Base-by-base conservation (phyloP, 2,329 filamentous ascomycete species). In the Sclerotinia sclerotiorum region DNA sequence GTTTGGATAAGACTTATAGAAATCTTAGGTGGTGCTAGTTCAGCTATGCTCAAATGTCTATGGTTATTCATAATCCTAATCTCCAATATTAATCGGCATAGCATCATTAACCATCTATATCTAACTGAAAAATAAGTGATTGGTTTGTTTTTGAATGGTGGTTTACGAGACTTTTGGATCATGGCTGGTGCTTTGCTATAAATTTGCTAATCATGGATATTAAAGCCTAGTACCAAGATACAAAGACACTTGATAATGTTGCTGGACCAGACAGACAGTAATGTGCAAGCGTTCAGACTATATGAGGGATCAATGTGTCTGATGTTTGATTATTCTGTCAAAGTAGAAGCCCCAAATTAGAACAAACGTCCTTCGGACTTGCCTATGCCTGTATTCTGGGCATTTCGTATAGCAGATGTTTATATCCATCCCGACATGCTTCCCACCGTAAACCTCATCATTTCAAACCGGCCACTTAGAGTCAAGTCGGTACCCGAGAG, bases 351-450 rank as follows among this genome's bases (percentile, higher is more conserved):
- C 5, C 1, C 4, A 21, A 24, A 60, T 55, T 51, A 69, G n/a
- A 13, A 39, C 11, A 39, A 39, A 48, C 62, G 55, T 21, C 21
- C 32, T 63, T 69, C 52, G 35, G 69, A 63, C 68, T 42, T 19
- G 60, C 62, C 58, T 65, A 69, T 46, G 15, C 48, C 66, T 48
- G 48, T 24, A 63, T n/a, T 29, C 27, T 54, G 2, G 69, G 66
- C 35, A 65, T 57, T 27, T 71, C 63, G 61, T 70, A 68, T 55
- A 70, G 58, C 19, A 67, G 15, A n/a, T 69, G 63, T 44, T 17
- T 46, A 63, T 65, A 39, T 10, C n/a, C 35, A 1, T 57, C 11
- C 0, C 51, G 46, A 19, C 67, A 69, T 51, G 57, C 48, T 19
- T 69, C 61, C 52, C 69, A 70, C 42, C 69, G 29, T 35, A 46